Base-by-base conservation (phyloP, 2,329 filamentous ascomycete genomes). In the Beauveria varroae region DNA sequence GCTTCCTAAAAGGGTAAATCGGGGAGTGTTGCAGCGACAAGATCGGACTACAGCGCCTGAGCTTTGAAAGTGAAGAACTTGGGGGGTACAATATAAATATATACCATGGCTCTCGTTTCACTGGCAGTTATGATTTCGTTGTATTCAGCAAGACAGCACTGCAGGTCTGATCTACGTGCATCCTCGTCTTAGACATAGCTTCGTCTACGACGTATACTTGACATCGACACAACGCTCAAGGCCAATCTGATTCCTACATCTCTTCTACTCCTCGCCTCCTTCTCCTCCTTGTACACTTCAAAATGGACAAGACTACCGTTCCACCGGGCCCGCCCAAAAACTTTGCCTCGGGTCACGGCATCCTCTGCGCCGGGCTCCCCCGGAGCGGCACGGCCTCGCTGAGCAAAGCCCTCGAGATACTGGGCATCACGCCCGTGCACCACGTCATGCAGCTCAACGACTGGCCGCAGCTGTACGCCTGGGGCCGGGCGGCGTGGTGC, bases 401-500 rank as follows among this genome's bases (percentile, higher is more conserved):
- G 18, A 34, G 22, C 46, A 44, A 44, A 26, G 60, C 60, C 12
- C 60, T 62, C 44, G 53, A 57, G 47, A 62, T 57, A 24, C 60
- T 62, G 7, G 60, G 60, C 52, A 22, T 62, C 53, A 18, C 52
- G 20, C 44, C 44, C 24, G 53, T 62, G n/a, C 60, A 62, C 26
- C 60, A 62, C 53, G 60, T 51, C 52, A 57, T 57, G 52, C 43
- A 57, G 60, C 52, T 57, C 52, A 20, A 52, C 46, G 60, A 57
- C 53, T 51, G 52, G 46, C 46, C 60, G 34, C 52, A 62, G 53
- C 47, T 62, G 14, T 62, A 51, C 53, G 60, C 53, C 30, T 62
- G 60, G 60, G 60, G 60, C 44, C 60, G 40, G 3, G 60, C 60
- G 8, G 60, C 60, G n/a, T 62, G 60, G 60, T 62, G 60, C 53